Evolutionary conservation across 225 moss, liverwort and hornwort species (phyloP).

Genomic region (Lunularia cruciata): DNA sequence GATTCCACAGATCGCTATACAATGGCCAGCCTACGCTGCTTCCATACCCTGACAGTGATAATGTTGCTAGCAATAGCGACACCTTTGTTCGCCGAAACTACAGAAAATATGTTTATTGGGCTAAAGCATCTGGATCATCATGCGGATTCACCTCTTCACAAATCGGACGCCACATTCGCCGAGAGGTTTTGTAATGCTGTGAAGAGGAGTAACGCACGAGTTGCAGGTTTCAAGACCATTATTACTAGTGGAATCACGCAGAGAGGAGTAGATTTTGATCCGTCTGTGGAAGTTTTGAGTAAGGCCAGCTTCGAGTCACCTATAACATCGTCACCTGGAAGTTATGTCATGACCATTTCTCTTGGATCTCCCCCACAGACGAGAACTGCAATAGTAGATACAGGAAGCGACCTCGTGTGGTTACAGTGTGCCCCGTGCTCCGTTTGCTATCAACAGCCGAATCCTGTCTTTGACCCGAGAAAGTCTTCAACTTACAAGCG

Average conservation of each 20-base stretch:
- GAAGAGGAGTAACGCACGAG: conserved; percentile 24
- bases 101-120: not conserved
- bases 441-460: conserved; percentile 17
- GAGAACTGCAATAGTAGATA: conserved; percentile 32
- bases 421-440: conserved; percentile 30
- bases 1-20: no score
- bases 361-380: conserved; percentile 33
- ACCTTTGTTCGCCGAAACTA: not conserved
- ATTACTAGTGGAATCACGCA: conserved; percentile 7
- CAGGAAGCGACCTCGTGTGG: conserved; percentile 37
- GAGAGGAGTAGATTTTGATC: conserved; percentile 23
- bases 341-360: conserved; percentile 32
- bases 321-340: conserved; percentile 23
- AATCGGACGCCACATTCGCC: not conserved
- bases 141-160: conserved; percentile 21
- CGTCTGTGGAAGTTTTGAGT: not conserved
- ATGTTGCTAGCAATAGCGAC: not conserved
- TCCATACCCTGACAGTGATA: not conserved
- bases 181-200: conserved; percentile 22
- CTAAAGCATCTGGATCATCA: conserved; percentile 31
- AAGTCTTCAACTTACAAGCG: conserved; percentile 29
- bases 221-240: conserved; percentile 1
- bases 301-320: conserved; percentile 11
- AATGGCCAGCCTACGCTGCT: not conserved
- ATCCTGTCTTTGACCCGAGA: conserved; percentile 20